Evolutionary conservation across 768 basidiomycete genomes (phyloP), one percentile per base, ranked within the genome.

Genomic region (Russula brevipes): DNA sequence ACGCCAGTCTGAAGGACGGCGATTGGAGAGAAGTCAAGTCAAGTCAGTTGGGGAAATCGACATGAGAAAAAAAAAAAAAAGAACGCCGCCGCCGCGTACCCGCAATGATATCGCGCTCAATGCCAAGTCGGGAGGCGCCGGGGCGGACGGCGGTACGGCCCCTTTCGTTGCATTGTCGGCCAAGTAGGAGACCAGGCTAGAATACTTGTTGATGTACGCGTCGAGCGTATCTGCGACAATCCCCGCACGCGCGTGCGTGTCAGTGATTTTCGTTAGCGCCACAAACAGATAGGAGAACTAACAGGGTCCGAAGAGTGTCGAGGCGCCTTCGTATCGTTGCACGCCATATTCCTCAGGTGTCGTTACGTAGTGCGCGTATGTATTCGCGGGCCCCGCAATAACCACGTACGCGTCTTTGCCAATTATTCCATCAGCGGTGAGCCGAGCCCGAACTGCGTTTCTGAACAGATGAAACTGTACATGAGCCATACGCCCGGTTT

Each of bases 301-400:
- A 90, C 90, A 81, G 61, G 79, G 83, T 44, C 90, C 89, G 72
- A 84, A 91, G 50, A 91, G 78, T 9, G 87, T 91, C 49, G 89
- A 90, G 0, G 87, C 89, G 54, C 89, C 90, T 74, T 91, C 90
- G 67, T 90, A 90, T 54, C 90, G 80, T 72, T 91, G 90, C 14
- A 88, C 74, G 30, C 78, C 73, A 71, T 89, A 91, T 72, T 89
- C 88, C 72, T 91, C 88, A 10, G 75, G 78, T 35, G 88, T 90
- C 2, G 88, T 76, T 56, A 89, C 78, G 70, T 90, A 89, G 73
- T 90, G 89, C 0, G 77, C 82, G 69, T 91, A 91, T 5, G 87
- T 86, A 66, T 91, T 91, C 5, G 88, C 88, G n/a, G 90, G 90
- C 14, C 88, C 90, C 14, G 87, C 85, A 59, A 90, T 75, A 57